Base-by-base conservation (phyloP, 768 basidiomycete genomes). In the Chalciporus piperatus region DNA sequence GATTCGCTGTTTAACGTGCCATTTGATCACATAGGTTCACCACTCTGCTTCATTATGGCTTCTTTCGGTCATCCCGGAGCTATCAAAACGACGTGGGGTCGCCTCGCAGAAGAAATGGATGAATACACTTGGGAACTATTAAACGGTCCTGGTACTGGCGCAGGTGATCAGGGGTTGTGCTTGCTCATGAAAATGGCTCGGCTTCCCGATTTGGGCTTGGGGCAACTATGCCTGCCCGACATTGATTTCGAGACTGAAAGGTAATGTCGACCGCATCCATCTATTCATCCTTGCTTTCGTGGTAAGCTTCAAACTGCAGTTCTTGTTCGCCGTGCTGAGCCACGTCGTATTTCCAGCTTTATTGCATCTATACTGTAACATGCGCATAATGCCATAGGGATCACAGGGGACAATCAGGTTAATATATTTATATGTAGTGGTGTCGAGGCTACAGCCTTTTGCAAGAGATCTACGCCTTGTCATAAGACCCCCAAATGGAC, bases 181-280 rank as follows among this genome's bases (percentile, higher is more conserved):
- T 76, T 89, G 78, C 67, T 90, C 9, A 76, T 90, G 41, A 82
- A 80, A 62, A 89, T 91, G 88, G 85, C 87, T 19, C 75, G 89
- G 41, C 70, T 89, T 35, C 76, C 82, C 52, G 88, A 91, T 68
- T 70, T 90, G 51, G 89, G 87, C 0, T 74, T 91, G 12, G 84
- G 76, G 19, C 85, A 89, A 66, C 62, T 90, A 4, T 69, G 67
- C 56, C 41, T 70, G 13, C 67, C 67, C 27, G 69, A 63, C 8
- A 41, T 69, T 13, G 59, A 70, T 44, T 61, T 68, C 16, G 68
- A 53, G 27, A 50, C 53, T 20, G 61, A 56, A 19, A 42, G 32
- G 17, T 65, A 64, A 43, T 13, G 22, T 22, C 22, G 19, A 14
- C 35, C 11, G 30, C 30, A 41, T 44, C n/a, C 44, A 47, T 33